Percentiles rank a stretch among this genome's conserved stretches.
These are phyloP conservation scores for Sabuloglossum arenarium DNA, from an alignment of 495 filamentous ascomycete genomes.

Conservation along the genomic window DNA sequence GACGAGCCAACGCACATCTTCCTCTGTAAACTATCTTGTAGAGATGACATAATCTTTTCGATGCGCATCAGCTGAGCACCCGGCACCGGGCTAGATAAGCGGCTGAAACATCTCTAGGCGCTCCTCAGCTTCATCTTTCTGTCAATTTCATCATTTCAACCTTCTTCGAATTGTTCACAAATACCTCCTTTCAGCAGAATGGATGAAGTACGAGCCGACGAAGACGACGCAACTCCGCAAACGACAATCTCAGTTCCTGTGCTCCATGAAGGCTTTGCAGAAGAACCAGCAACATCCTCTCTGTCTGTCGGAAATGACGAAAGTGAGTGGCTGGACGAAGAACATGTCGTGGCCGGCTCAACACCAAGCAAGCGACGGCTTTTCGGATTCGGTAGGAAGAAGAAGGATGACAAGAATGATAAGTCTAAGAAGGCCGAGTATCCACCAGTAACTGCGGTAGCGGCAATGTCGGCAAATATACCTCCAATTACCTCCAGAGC, in stretches of 20 bases:
- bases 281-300: neutral
- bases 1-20: too few relatives aligned
- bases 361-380: constrained; percentile 4
- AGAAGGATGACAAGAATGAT: neutral
- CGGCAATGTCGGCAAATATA: neutral
- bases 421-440: neutral
- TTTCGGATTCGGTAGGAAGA: constrained; percentile 4
- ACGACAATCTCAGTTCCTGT: neutral
- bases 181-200: neutral
- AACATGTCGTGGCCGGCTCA: neutral
- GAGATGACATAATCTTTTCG: too few relatives aligned
- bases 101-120: too few relatives aligned
- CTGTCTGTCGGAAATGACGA: neutral
- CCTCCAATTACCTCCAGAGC: neutral
- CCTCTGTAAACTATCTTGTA: too few relatives aligned
- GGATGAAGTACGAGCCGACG: neutral
- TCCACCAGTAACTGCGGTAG: neutral
- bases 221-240: neutral
- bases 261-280: neutral
- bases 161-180: too few relatives aligned
- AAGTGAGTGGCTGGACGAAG: neutral
- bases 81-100: too few relatives aligned
- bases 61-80: too few relatives aligned
- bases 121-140: too few relatives aligned
- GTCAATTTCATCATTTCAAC: too few relatives aligned